Base-by-base conservation (phyloP, 2,329 filamentous ascomycete species). In the Botrytis tulipae region DNA sequence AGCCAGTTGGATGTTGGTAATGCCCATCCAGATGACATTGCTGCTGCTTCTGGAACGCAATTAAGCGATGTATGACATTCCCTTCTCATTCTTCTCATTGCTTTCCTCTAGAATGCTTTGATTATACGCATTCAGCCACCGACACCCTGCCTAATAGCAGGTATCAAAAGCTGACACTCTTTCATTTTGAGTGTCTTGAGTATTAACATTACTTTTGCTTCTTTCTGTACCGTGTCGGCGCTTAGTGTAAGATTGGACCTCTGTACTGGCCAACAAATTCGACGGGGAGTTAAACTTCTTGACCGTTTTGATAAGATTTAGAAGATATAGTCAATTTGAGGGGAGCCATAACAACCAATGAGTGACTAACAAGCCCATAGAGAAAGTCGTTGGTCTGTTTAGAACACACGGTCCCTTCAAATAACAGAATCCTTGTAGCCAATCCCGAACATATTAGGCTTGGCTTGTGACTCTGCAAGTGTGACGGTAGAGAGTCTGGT, bases 241-340 rank as follows among this genome's bases (percentile, higher is more conserved):
- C 46, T 51, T 51, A 25, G 4, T 51, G 22, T 25, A 51, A 22
- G 4, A 51, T 51, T 12, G 22, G 22, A 25, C 4, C 4, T 25
- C 4, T 25, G 10, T 5, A 4, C 22, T 25, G 22, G 22, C 46
- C 1, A 51, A 0, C 0, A 51, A 4, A 25, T 51, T 1, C 22
- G 22, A 12, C 22, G 10, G 10, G 22, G 4, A 51, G 22, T 12
- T 12, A 12, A 25, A 51, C 4, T 10, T 51, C 22, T 51, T 51
- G 22, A 25, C 22, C 1, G 12, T 51, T 12, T 25, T 51, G 9
- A 51, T 51, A 25, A 25, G 22, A 25, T 51, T 51, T 25, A 25
- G 4, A 51, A 51, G 22, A 51, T 6, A 4, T 12, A 6, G 20
- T 51, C 46, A 5, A 51, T 4, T 1, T 46, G 44, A 46, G 10